Evolutionary conservation across 306 rosid species (phyloP), one percentile per base, ranked within the genome.

Genomic region (Dicorynia guianensis): DNA sequence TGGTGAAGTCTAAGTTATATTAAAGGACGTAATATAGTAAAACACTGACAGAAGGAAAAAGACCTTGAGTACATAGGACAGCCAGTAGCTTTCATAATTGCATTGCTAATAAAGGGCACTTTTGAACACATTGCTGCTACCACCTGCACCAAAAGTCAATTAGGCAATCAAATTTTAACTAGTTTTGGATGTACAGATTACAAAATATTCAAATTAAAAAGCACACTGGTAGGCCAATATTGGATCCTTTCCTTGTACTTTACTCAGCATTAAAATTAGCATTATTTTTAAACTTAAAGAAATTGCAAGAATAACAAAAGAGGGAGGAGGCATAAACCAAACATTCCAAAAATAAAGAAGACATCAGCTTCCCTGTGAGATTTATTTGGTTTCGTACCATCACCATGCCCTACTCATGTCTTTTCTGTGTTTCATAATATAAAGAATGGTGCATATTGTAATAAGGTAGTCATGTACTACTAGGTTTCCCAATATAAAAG

Each of bases 111-210:
- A 55, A 84, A 86, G 53, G 99, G 99, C 7, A 95, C 97, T 90
- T 95, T 95, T 17, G 99, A 95, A 83, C 96, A 90, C 99, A 95
- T 95, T 67, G 97, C 97, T 53, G 96, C 96, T 65, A 95, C 64
- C 67, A 95, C 96, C 99, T 95, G 92, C 63, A 78, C 20, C 83
- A 74, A 55, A 75, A 80, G 76, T 20, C 73, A 64, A 67, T 63
- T 79, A 47, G 69, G 67, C 15, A 76, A 47, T 67, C 49, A 19
- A 63, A 74, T 30, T 56, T 57, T 49, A 69, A 48, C 57, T 10
- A 14, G 42, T 13, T 5, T 69, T 40, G 36, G 38, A 59, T 56
- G 38, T n/a, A 19, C 12, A 65, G 6, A 62, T 44, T n/a, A 19
- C 12, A 65, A 8, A 62, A 58, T 50, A 35, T 73, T 48, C 42